Base-by-base conservation (phyloP, 163 green algal species). In the Coccomyxa subellipsoidea region DNA sequence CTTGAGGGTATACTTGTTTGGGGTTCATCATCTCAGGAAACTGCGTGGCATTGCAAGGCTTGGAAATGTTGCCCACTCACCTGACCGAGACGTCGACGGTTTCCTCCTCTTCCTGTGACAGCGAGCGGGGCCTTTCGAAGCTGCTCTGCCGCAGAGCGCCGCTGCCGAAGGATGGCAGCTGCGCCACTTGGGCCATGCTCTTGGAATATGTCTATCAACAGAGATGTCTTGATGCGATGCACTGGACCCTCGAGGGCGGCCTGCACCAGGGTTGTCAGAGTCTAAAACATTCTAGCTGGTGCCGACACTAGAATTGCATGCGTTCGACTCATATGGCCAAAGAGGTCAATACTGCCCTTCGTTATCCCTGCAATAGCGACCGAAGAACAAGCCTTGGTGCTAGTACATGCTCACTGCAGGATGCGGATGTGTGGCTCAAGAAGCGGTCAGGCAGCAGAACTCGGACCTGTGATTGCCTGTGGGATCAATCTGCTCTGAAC, bases 41-140 rank as follows among this genome's bases (percentile, higher is more conserved):
- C 47, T 12, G 12, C 47, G 18, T n/a, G n/a, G n/a, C n/a, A 18
- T 66, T 66, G 47, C 18, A 18, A 66, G 47, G 12, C 12, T 12
- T 66, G 47, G 47, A 29, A 18, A 66, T 29, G 47, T 18, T 66
- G 47, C 47, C 12, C 47, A 34, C 70, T 29, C n/a, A 77, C 70
- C 70, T 38, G 18, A 77, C 70, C 10, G 8, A 40, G 27, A 77
- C n/a, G n/a, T n/a, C n/a, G n/a, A n/a, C 70, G 12, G 40, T 32
- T 40, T 77, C 70, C 70, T 77, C 70, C 70, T 77, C 70, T 8
- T 77, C 70, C 70, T 77, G 70, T n/a, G 27, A 38, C 27, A 31
- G 15, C 25, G 70, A 47, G 31, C 32, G 70, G 32, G 70, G 70
- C 70, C 32, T 77, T n/a, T 77, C 70, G 40, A 77, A 77, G 70